Evolutionary conservation across 441 rosid genomes (phyloP).

Genomic region (Erodium moschatum): DNA sequence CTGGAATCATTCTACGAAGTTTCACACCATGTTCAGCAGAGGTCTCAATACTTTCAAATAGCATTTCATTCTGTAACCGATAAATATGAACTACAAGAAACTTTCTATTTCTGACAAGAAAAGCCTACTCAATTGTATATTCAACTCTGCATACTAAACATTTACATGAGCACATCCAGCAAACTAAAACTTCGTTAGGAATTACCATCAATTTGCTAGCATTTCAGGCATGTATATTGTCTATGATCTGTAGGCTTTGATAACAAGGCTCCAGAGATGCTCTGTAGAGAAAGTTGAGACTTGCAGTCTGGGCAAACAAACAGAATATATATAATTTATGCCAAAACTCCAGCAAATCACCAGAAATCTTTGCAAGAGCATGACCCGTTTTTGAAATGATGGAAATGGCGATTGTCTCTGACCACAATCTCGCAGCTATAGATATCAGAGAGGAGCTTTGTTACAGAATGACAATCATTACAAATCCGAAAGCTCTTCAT

Average conservation of each 20-base stretch:
- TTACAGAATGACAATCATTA: slow-evolving; percentile 43
- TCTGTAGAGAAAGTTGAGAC: too few species aligned
- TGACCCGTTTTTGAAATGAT: slow-evolving; percentile 42
- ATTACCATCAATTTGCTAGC: background rate
- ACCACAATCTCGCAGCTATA: slow-evolving; percentile 42
- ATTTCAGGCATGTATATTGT: background rate
- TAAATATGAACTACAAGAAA: background rate
- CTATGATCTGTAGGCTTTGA: too few species aligned
- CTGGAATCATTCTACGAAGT: background rate
- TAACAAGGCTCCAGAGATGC: background rate
- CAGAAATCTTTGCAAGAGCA: slow-evolving; percentile 59
- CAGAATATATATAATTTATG: too few species aligned
- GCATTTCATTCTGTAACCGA: background rate
- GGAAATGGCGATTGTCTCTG: slow-evolving; percentile 51
- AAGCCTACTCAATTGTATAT: background rate
- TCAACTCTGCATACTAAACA: background rate
- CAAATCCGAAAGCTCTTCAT: slow-evolving; percentile 48
- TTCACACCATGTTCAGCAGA: background rate
- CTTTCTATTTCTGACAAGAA: background rate
- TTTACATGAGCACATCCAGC: background rate
- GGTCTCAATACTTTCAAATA: background rate
- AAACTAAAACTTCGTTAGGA: background rate
- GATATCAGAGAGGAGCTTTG: slow-evolving; percentile 38
- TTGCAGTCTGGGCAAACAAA: background rate
- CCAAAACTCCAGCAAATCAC: slow-evolving; percentile 22